Evolutionary conservation across 225 moss, liverwort and hornwort species (phyloP), one percentile per base, ranked within the genome.

Genomic region (Marchantia polymorpha): DNA sequence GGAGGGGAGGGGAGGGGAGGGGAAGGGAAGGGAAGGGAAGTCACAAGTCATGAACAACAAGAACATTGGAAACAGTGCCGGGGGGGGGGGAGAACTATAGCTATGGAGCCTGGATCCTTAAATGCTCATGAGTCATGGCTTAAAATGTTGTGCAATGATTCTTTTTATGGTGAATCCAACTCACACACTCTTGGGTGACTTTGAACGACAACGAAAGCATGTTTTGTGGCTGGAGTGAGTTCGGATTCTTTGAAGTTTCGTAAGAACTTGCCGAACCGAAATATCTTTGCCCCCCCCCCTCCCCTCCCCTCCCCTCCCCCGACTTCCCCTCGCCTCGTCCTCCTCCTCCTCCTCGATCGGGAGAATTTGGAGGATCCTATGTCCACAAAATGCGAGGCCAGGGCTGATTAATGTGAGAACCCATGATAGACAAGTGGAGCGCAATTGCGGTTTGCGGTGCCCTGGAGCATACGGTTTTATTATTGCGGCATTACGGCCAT

Each of bases 81-180:
- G n/a, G n/a, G n/a, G n/a, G n/a, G 14, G 67, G 12, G 67, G 29
- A 31, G 29, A 68, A 39, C 67, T 68, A 63, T 30, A 68, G 67
- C 30, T 68, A 68, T 68, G 67, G 8, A 29, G 67, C 67, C 67
- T 68, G 67, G 67, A 31, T 68, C 30, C 67, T 29, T 68, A 31
- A 68, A 68, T 68, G 67, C 67, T n/a, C 29, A 23, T 68, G 31
- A 7, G 67, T 68, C 67, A 68, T 68, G 67, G 67, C 67, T 68
- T 30, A 31, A 68, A 68, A 68, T 39, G 67, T 29, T 68, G 67
- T 68, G 67, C 67, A 68, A 68, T 29, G 31, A 29, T 68, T 39
- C 67, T 16, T 68, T 68, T 31, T 68, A 68, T 68, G 67, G 67
- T 68, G 67, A 68, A 68, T 68, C 67, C 67, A 68, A 68, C 67